Evolutionary conservation across 352 stramenopile species (phyloP), one percentile per base, ranked within the genome.

Genomic region (Sclerospora graminicola): DNA sequence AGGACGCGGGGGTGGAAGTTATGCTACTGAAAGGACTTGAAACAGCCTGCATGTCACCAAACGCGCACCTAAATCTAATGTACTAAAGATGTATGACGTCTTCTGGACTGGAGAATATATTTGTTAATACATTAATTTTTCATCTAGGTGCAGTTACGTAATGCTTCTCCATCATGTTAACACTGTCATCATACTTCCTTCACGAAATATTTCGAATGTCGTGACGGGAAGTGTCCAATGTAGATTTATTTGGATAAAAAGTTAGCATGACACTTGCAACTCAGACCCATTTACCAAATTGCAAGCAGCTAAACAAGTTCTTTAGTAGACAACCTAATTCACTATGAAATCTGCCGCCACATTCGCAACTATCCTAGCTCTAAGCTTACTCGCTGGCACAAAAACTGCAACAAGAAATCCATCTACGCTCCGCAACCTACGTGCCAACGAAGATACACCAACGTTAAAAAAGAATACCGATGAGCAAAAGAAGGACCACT

Each of bases 11-110:
- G 23, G 74, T 94, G 26, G 41, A 69, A 31, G 81, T 89, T 7
- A 76, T 70, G 47, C 51, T 91, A 37, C 75, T 91, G 1, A 27
- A 69, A 20, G 80, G 80, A 14, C 62, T 91, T 19, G 75, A 91
- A 40, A 43, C 50, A n/a, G 80, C 84, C 39, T 91, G 80, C 33
- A 58, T 91, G 30, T 70, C 58, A 16, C 76, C 80, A 10, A 91
- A 91, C 41, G 50, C 56, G 20, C 80, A 91, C 42, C 48, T 91
- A 20, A 57, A 87, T 29, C 48, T 90, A 30, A 45, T 71, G 8
- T 61, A 82, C 14, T 85, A 74, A 40, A 8, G 14, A 4, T 33
- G 9, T 13, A 13, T 33, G 8, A 33, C 26, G 8, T 5, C 8
- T 35, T 11, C 8, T 35, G 5, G 2, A 10, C 14, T 2, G 19